These are phyloP conservation scores for Aspergillus sp. DNA, from an alignment of 2,329 filamentous ascomycete species.

Conservation along the genomic window DNA sequence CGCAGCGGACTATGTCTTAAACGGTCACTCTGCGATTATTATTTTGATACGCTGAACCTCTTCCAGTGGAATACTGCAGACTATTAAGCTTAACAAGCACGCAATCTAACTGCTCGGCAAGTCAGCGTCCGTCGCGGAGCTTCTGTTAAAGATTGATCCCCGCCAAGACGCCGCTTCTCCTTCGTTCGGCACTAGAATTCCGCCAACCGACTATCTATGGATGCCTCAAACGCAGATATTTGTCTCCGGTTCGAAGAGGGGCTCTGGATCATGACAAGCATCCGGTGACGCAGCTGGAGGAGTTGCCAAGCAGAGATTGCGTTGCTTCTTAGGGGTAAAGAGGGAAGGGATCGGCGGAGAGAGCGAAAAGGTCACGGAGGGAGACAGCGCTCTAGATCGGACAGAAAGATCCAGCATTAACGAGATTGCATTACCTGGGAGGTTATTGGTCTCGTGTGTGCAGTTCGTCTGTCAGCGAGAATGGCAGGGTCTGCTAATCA, in stretches of 20 bases:
- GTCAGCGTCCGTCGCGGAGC: constrained; percentile 1
- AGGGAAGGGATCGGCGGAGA: not conserved
- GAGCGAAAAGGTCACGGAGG: not conserved
- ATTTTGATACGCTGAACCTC: no score
- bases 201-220: not conserved
- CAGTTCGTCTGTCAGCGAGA: not conserved
- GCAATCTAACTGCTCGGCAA: not conserved
- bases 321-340: not conserved
- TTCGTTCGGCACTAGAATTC: not conserved
- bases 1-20: not conserved
- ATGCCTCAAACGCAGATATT: not conserved
- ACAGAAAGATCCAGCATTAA: not conserved
- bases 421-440: not conserved
- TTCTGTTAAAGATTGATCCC: constrained; percentile 7
- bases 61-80: no score
- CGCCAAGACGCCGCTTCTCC: constrained; percentile 4
- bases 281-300: not conserved
- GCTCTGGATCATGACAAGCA: not conserved
- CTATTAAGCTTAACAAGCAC: not conserved
- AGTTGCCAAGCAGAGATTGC: not conserved
- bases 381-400: not conserved
- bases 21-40: no score
- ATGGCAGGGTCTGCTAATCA: not conserved
- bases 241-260: not conserved
- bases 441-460: not conserved